These are phyloP conservation scores for Cutaneotrichosporon mucoides DNA, from an alignment of 1,284 basidiomycete species.

Conservation along the genomic window DNA sequence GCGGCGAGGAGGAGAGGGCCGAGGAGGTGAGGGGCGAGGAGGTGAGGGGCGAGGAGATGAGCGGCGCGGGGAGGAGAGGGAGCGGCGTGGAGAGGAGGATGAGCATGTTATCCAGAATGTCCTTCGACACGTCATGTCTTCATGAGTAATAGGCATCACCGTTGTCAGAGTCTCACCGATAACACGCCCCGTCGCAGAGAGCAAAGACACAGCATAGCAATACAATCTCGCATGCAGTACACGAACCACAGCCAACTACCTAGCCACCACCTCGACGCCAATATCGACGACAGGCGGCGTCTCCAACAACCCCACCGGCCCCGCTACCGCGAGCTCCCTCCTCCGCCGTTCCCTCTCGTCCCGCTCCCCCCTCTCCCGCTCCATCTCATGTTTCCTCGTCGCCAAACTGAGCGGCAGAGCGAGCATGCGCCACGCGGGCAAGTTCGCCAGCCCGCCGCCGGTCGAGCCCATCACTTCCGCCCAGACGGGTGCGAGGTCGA, in stretches of 20 bases:
- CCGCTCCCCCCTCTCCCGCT: slow-evolving; percentile 8
- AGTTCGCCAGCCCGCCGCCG: slow-evolving; percentile 35
- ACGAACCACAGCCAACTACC: not conserved
- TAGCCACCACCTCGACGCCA: slow-evolving; percentile 11
- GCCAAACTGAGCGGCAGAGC: slow-evolving; percentile 22
- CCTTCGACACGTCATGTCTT: too few species aligned
- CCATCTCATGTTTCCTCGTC: slow-evolving; percentile 8
- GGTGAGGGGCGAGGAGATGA: too few species aligned
- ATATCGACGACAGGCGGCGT: not conserved
- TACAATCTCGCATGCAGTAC: too few species aligned
- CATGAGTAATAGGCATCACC: too few species aligned
- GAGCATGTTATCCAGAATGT: too few species aligned
- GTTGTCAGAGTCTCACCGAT: too few species aligned
- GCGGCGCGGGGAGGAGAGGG: too few species aligned
- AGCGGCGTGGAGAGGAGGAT: too few species aligned
- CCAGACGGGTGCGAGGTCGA: slow-evolving; percentile 43
- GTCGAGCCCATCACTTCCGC: slow-evolving; percentile 24
- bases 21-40: too few species aligned
- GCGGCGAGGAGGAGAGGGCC: too few species aligned
- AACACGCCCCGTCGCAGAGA: too few species aligned
- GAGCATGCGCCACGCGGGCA: slow-evolving; percentile 42
- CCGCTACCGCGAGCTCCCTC: not conserved
- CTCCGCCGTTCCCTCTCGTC: not conserved
- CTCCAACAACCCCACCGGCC: slow-evolving; percentile 4
- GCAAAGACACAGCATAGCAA: too few species aligned